A percentile compares a stretch with the other conserved stretches of the same genome.
Evolutionary conservation across 1,284 basidiomycete genomes (phyloP).

Genomic region (Mycena citricolor): DNA sequence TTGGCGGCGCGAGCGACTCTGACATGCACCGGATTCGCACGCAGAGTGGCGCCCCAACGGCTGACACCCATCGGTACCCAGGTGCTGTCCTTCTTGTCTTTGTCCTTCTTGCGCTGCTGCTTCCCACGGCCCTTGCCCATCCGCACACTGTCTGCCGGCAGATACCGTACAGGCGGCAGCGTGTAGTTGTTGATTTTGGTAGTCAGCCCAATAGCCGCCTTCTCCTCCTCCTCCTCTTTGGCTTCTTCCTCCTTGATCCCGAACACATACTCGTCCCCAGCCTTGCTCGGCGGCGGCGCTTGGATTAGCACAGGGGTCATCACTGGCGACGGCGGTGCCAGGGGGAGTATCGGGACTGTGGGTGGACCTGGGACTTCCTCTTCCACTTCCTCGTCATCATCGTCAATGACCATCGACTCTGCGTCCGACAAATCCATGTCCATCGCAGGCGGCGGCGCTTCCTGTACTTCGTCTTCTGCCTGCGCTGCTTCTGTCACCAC

Average conservation of each 20-base stretch:
- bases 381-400: conserved; percentile 13
- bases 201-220: conserved; percentile 25
- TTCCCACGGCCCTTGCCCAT: conserved; percentile 59
- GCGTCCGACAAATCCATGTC: conserved; percentile 10
- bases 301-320: conserved; percentile 10
- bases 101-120: conserved; percentile 49
- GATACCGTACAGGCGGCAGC: conserved; percentile 57
- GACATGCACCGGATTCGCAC: conserved; percentile 72
- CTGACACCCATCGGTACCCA: conserved; percentile 66
- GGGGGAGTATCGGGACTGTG: conserved; percentile 2
- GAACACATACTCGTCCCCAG: not conserved
- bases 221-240: no score
- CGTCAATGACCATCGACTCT: conserved; percentile 22
- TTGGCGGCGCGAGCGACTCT: conserved; percentile 68
- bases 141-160: conserved; percentile 65
- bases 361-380: no score
- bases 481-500: no score
- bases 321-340: conserved; percentile 10
- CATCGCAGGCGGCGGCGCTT: not conserved
- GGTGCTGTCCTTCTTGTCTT: conserved; percentile 50
- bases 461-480: no score
- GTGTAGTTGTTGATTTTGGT: conserved; percentile 46
- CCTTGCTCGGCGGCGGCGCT: not conserved
- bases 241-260: not conserved
- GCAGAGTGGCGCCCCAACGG: conserved; percentile 68